Base-by-base conservation (phyloP, 2,329 filamentous ascomycete species). In the Coleophoma crateriformis region DNA sequence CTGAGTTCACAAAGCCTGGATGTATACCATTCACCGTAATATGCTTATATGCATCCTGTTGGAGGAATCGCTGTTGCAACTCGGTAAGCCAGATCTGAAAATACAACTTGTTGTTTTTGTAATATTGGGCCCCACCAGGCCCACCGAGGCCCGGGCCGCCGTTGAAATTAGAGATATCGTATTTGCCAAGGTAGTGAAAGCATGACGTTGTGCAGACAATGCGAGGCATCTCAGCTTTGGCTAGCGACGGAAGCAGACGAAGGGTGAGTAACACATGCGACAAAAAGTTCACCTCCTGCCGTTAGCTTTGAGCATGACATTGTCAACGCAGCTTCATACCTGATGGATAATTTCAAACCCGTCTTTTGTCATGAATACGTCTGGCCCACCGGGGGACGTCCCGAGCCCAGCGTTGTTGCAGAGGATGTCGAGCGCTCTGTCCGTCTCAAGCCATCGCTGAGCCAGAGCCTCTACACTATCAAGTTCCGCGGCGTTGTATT, bases 341-440 rank as follows among this genome's bases (percentile, higher is more conserved):
- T 57, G 54, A 33, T 67, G 64, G 20, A 65, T 47, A 5, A 64
- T 52, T 46, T 65, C 60, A 45, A 66, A 64, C 10, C 64, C 64
- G 50, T 67, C 64, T 39, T 54, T 51, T 2, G 62, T 66, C 35
- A 15, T 48, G 49, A 46, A 48, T 19, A 45, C 33, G 7, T 39
- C 38, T 27, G 32, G 15, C 14, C 53, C 48, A 17, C 48, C 53
- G 1, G 53, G 58, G 8, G 27, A 27, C 2, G 7, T 27, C 8
- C 27, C 27, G 37, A 56, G 58, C 22, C 64, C 64, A 8, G 64
- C 63, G 56, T 75, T 75, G 55, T 76, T 75, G 45, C 74, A 60
- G 2, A 75, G 62, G 17, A 58, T 65, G 50, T 74, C 68, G 10
- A 75, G 62, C 14, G 53, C 65, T 13, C 67, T 67, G 19, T 63